Percentiles rank a stretch among this genome's conserved stretches.
Conservation (phyloP, 441 rosid species). For the Aquilaria agallochum region DNA sequence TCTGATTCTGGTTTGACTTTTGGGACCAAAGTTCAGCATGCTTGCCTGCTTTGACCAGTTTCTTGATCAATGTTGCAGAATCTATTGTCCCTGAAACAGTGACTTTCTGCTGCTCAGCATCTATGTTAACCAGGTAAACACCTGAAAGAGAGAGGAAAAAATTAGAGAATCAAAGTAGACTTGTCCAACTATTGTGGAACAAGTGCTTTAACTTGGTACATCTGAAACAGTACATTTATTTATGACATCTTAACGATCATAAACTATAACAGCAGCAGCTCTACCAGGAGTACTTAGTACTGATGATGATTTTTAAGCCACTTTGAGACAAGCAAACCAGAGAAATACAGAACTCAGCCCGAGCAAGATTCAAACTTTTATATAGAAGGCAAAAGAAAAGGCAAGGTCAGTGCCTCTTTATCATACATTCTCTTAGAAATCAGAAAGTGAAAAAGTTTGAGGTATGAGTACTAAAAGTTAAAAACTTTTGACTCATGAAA, state of each 20-base stretch:
- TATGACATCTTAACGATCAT: background rate
- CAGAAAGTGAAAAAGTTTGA: constrained; percentile 1
- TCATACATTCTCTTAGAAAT: constrained; percentile 8
- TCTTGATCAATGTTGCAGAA: constrained; percentile 65
- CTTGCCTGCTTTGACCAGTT: constrained; percentile 70
- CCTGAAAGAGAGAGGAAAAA: constrained; percentile 31
- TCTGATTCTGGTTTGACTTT: constrained; percentile 40
- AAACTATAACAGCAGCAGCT: background rate
- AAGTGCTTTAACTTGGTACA: background rate
- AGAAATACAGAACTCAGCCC: background rate
- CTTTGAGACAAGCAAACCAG: too few species aligned
- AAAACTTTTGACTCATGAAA: background rate
- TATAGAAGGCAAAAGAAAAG: too few species aligned
- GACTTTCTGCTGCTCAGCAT: constrained; percentile 76
- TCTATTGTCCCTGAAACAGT: constrained; percentile 71
- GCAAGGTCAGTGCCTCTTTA: too few species aligned
- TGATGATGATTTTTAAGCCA: too few species aligned
- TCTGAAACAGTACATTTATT: constrained; percentile 2
- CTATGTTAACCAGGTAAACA: constrained; percentile 66
- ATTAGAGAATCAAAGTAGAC: background rate
- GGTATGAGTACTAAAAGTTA: background rate
- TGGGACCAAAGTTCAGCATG: constrained; percentile 79
- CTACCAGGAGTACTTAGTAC: constrained; percentile 3
- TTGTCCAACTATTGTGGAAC: background rate
- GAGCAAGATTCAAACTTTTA: background rate